Base-by-base conservation (phyloP, 1,284 basidiomycete species). In the Microbotryum saponariae region DNA sequence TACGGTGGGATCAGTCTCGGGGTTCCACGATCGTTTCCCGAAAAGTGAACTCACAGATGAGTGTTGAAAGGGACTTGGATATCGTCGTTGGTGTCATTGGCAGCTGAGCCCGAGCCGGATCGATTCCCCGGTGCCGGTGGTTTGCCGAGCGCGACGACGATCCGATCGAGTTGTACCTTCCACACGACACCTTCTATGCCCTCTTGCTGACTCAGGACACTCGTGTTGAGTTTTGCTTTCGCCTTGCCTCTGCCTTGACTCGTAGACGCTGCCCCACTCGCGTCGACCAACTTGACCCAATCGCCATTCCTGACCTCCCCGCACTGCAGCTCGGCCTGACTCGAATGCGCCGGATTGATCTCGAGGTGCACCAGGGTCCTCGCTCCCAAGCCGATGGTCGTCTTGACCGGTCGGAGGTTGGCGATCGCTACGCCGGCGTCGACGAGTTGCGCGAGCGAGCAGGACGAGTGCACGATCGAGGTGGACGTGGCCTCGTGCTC, bases 121-220 rank as follows among this genome's bases (percentile, higher is more conserved):
- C 44, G 21, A 25, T 8, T 45, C 18, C 33, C 29, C 31, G 25
- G 49, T 46, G 16, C 25, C 12, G 20, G 6, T 37, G 21, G 48
- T 23, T 44, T 56, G 27, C 21, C 46, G 12, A 71, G 49, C 12
- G 68, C 71, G 37, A 72, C 53, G 25, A 65, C 56, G 46, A 72
- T 68, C 48, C 64, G 68, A 18, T 57, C 61, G n/a, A 67, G 62
- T 6, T 58, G 56, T 0, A 68, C 64, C 54, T 59, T 63, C 45
- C 65, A 71, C 1, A 71, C 71, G 16, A 72, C 70, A 1, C 66
- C 71, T n/a, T 72, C 64, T 2, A 66, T 54, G 25, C 49, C 53
- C 3, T 20, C 53, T 7, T 62, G 56, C 42, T 62, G 59, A 56
- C 51, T 54, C 23, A n/a, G 44, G 37, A 60, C 60, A 31, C 46